These are phyloP conservation scores for Colletotrichum sp. DNA, from an alignment of 2,329 filamentous ascomycete species.

Conservation along the genomic window DNA sequence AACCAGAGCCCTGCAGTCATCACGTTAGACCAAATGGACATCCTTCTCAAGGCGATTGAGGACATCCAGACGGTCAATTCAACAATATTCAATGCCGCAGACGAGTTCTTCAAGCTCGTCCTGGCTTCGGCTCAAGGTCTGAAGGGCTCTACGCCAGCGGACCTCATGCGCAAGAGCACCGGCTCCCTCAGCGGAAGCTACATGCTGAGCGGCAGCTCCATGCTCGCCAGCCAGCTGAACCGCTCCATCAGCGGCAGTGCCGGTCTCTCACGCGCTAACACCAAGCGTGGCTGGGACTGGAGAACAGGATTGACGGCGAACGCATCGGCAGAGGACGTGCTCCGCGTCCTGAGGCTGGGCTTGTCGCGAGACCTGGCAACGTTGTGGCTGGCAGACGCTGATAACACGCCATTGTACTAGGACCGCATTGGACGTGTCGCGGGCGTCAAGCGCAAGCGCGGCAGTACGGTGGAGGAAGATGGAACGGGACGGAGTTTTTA, in stretches of 20 bases:
- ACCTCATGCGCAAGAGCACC: conserved; percentile 63
- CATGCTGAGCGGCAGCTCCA: conserved; percentile 75
- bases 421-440: conserved; percentile 13
- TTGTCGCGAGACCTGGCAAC: conserved; percentile 76
- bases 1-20: conserved; percentile 62
- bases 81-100: conserved; percentile 74
- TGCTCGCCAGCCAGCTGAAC: conserved; percentile 68
- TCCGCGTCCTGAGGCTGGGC: conserved; percentile 73
- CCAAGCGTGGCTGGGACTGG: conserved; percentile 78
- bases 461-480: not conserved
- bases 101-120: conserved; percentile 79
- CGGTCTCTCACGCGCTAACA: conserved; percentile 31
- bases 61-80: conserved; percentile 78
- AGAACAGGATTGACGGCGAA: conserved; percentile 73
- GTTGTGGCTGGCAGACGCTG: conserved; percentile 71
- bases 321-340: conserved; percentile 71
- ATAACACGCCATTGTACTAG: conserved; percentile 53
- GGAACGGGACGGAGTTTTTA: not conserved
- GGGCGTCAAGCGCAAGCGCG: conserved; percentile 13
- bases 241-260: conserved; percentile 60
- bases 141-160: conserved; percentile 67
- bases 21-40: conserved; percentile 74
- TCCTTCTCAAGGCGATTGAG: conserved; percentile 77
- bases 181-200: conserved; percentile 61
- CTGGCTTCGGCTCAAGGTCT: conserved; percentile 71